A percentile compares a stretch with the other conserved stretches of the same genome.
Evolutionary conservation across 345 rosid species (phyloP).

Genomic region (Citrus unshiu): DNA sequence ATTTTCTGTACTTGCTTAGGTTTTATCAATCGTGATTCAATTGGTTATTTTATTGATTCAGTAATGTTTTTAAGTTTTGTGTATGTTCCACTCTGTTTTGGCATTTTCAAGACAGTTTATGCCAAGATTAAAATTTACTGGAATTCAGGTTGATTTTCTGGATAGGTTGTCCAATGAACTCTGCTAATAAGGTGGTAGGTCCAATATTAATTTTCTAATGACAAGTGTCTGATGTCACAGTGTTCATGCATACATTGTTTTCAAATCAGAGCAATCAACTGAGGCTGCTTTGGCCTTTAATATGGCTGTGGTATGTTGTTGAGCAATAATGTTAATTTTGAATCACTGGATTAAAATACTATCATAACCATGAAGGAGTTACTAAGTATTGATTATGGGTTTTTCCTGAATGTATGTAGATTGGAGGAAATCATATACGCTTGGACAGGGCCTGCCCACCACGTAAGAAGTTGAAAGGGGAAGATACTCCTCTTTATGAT

Average conservation of each 20-base stretch:
- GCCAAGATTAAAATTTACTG: neutral
- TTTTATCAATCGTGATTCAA: neutral
- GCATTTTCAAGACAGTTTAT: neutral
- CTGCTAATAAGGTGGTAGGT: neutral
- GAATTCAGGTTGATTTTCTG: neutral
- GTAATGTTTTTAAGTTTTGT: neutral
- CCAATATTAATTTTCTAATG: slow-evolving; percentile 5
- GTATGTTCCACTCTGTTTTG: neutral
- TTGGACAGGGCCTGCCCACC: slow-evolving; percentile 99
- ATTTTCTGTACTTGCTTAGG: neutral
- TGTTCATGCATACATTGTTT: slow-evolving; percentile 90
- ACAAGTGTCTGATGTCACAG: slow-evolving; percentile 38
- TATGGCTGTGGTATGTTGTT: slow-evolving; percentile 80
- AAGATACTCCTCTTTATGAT: slow-evolving; percentile 56
- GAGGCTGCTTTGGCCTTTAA: slow-evolving; percentile 75
- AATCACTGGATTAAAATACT: neutral
- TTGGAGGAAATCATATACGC: slow-evolving; percentile 87
- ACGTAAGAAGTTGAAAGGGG: slow-evolving; percentile 80
- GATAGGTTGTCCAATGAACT: neutral
- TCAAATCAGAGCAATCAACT: slow-evolving; percentile 76
- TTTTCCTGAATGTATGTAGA: slow-evolving; percentile 32
- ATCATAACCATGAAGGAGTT: neutral
- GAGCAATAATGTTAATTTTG: neutral
- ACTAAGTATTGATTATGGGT: neutral
- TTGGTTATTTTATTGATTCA: neutral